Evolutionary conservation across 208 protist species (phyloP), one percentile per base, ranked within the genome.

Genomic region (Trypanosoma theileri): DNA sequence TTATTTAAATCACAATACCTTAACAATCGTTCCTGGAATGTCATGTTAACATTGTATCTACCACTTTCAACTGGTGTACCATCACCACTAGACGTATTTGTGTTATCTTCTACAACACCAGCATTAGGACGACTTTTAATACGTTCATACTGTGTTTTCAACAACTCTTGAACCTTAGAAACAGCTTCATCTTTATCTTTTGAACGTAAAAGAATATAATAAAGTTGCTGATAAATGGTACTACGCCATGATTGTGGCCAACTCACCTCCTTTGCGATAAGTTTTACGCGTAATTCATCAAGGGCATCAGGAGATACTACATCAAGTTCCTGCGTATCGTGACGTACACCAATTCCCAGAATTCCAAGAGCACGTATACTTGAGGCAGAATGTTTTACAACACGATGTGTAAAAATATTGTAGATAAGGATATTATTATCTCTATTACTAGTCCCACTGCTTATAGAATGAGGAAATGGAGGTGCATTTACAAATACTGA

Each of bases 341-440:
- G 52, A 42, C 82, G 54, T 4, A 92, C 76, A n/a, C 61, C 73
- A 67, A 96, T 82, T 21, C 91, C 91, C 16, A 94, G 22, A 17
- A 89, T 50, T 0, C 73, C 59, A 14, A 96, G 82, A 13, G 69
- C 10, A 19, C 71, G 78, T 6, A 96, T 67, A 41, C 66, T 77
- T 7, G 78, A 31, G 8, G 88, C 80, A 45, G 72, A 77, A 3
- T 71, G 59, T 69, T 81, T 78, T 12, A 77, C 79, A 14, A 96
- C 79, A 52, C 91, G 87, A 3, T 85, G 80, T 14, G 87, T 96
- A 75, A 96, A 96, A 24, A 92, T 68, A 69, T 96, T 96, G 66
- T 84, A 93, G 7, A 96, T 79, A 28, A 93, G 59, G 44, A 9
- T 41, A 53, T 71, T 48, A 19, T 48, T 13, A 21, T 64, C 42